These are phyloP conservation scores for Yamadazyma takamatsuzukensis DNA, from an alignment of 805 yeast species.

Conservation along the genomic window DNA sequence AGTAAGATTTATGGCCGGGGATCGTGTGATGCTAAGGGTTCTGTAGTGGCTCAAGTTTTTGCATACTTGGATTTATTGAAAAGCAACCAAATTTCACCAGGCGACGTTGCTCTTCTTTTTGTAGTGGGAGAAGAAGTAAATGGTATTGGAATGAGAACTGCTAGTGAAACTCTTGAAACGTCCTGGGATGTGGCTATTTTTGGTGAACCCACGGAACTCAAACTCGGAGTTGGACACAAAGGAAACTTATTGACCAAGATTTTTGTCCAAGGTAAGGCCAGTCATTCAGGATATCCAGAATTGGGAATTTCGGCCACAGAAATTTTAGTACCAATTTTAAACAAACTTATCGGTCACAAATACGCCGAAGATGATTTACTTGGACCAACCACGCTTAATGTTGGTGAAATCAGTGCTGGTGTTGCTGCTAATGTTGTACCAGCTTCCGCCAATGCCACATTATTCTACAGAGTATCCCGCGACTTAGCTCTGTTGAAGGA, in stretches of 20 bases:
- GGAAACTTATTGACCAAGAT: constrained; percentile 47
- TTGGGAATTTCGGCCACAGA: constrained; percentile 62
- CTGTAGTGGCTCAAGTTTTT: constrained; percentile 59
- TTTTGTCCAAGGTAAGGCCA: constrained; percentile 50
- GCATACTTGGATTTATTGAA: constrained; percentile 48
- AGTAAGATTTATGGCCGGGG: constrained; percentile 63
- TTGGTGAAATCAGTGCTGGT: constrained; percentile 58
- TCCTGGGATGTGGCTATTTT: constrained; percentile 61
- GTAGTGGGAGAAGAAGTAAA: constrained; percentile 73
- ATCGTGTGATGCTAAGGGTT: constrained; percentile 66
- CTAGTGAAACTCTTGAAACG: constrained; percentile 35
- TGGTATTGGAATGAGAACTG: constrained; percentile 59
- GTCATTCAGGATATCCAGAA: constrained; percentile 71
- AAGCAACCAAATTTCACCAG: constrained; percentile 38
- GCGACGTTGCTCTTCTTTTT: constrained; percentile 55
- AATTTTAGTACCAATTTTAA: constrained; percentile 48
- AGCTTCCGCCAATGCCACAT: constrained; percentile 48
- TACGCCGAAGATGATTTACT: constrained; percentile 51
- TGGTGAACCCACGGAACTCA: constrained; percentile 74
- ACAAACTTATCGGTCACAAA: constrained; percentile 38
- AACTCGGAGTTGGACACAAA: constrained; percentile 68
- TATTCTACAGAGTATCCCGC: constrained; percentile 53
- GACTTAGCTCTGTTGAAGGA: constrained; percentile 35
- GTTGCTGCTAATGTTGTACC: constrained; percentile 68
- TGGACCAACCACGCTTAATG: constrained; percentile 60